Evolutionary conservation across 164 flowering plant species (phyloP).

Genomic region (Liquidambar formosana): DNA sequence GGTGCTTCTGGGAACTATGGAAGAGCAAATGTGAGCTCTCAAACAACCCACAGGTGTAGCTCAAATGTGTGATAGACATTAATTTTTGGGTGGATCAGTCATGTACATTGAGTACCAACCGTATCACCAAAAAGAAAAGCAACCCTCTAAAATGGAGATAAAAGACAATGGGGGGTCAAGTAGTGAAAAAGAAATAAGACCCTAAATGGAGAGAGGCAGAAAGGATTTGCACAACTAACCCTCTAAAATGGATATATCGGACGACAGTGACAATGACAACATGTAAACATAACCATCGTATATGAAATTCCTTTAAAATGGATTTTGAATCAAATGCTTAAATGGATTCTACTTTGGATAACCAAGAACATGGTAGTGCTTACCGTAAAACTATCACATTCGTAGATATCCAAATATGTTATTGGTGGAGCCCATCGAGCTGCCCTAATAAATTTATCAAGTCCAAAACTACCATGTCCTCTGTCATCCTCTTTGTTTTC

Average conservation of each 20-base stretch:
- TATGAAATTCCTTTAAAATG: background rate
- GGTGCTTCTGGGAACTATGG: background rate
- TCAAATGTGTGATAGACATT: no score
- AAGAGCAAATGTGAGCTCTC: background rate
- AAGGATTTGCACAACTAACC: no score
- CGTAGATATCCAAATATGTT: conserved; percentile 74
- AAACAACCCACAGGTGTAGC: background rate
- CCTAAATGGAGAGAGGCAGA: no score
- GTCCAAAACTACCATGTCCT: conserved; percentile 82
- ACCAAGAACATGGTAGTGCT: conserved; percentile 11
- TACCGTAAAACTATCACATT: conserved; percentile 78
- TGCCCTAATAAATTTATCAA: conserved; percentile 42
- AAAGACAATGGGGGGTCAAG: no score
- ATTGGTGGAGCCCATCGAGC: conserved; percentile 94
- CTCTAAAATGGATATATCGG: background rate
- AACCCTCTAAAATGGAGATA: no score
- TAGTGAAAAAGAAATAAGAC: no score
- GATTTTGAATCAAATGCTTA: background rate
- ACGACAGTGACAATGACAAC: background rate
- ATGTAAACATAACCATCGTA: background rate
- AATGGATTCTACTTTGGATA: background rate
- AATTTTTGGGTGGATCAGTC: no score
- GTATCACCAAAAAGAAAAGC: no score
- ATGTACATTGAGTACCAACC: no score
- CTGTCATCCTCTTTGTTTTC: conserved; percentile 72